phyloP scores from a whole-genome alignment of 108 stramenopile species.

The Pseudonitzschia delicatissima region DNA sequence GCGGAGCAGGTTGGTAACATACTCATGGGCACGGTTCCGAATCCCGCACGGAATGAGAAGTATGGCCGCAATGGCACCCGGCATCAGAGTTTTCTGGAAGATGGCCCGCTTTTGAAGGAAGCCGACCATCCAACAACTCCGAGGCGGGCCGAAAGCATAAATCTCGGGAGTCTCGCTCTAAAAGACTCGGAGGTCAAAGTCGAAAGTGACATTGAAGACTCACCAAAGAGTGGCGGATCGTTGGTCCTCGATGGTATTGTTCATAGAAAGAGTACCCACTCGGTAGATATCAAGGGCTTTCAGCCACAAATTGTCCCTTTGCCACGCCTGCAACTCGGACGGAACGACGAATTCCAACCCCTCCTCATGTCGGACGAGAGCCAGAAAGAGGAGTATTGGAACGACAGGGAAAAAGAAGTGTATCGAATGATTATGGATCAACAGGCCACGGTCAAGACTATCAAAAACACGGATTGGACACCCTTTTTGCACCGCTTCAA shows the following conservation, averaged over 20 bases:
- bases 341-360: slow-evolving; percentile 55
- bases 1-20: not conserved
- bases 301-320: slow-evolving; percentile 71
- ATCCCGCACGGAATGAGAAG: too few species aligned
- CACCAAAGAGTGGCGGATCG: not conserved
- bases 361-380: slow-evolving; percentile 37
- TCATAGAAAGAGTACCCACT: not conserved
- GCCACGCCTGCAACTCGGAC: slow-evolving; percentile 54
- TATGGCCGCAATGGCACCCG: not conserved
- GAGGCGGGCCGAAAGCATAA: not conserved
- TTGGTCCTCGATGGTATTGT: slow-evolving; percentile 20
- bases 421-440: slow-evolving; percentile 54
- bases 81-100: not conserved
- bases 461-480: slow-evolving; percentile 81
- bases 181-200: not conserved
- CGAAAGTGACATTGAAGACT: not conserved
- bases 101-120: not conserved
- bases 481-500: slow-evolving; percentile 68
- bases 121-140: not conserved
- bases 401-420: slow-evolving; percentile 68
- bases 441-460: slow-evolving; percentile 74
- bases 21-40: slow-evolving; percentile 3
- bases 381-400: slow-evolving; percentile 28
- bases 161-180: too few species aligned
- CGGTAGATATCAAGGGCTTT: slow-evolving; percentile 61